Conservation (phyloP, 306 rosid species). For the Luffa acutangula region DNA sequence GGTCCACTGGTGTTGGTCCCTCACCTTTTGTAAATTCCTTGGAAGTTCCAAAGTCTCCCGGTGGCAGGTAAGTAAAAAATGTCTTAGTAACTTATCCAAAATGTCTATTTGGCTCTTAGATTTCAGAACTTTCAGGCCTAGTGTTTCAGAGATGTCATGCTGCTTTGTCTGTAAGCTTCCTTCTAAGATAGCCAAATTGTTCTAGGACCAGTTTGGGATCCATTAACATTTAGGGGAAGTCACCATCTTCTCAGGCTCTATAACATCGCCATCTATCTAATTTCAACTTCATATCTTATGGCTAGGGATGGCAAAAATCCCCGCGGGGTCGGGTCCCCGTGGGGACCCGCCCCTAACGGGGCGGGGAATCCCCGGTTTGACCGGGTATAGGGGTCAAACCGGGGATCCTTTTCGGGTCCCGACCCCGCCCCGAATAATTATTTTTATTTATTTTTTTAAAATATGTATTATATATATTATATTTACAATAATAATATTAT, state of each 20-base stretch:
- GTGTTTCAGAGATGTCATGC: not conserved
- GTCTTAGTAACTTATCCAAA: not conserved
- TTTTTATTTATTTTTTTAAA: no score
- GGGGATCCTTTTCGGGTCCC: no score
- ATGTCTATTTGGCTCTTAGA: not conserved
- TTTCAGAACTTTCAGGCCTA: not conserved
- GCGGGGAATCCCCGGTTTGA: no score
- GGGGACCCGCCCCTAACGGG: no score
- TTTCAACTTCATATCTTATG: not conserved
- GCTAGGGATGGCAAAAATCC: no score
- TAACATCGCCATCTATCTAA: not conserved
- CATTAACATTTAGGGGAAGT: not conserved
- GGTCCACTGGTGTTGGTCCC: conserved; percentile 99
- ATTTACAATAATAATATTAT: no score
- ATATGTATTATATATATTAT: no score
- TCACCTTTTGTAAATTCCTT: conserved; percentile 47
- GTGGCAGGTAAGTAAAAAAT: conserved; percentile 57
- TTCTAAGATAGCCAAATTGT: not conserved
- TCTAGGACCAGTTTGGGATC: not conserved
- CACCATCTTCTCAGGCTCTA: not conserved
- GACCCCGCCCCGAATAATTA: no score
- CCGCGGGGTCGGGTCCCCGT: no score
- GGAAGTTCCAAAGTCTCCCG: conserved; percentile 81
- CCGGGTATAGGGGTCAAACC: no score
- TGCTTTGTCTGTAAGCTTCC: not conserved